Base-by-base conservation (phyloP, 805 yeast species). In the Deakozyma indianensis region DNA sequence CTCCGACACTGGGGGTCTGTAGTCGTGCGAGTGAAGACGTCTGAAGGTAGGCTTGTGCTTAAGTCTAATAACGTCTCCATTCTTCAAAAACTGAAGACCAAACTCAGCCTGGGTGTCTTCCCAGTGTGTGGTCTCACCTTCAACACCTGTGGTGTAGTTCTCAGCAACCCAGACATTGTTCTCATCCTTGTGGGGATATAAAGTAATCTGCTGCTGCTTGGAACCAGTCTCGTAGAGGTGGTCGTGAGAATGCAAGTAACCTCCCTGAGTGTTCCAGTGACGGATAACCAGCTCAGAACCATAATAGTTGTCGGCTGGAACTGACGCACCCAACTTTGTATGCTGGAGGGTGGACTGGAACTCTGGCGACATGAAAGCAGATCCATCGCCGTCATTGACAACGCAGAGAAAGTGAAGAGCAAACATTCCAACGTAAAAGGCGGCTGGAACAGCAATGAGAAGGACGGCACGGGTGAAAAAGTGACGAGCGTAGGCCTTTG, bases 1-100 rank as follows among this genome's bases (percentile, higher is more conserved):
- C 57, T 85, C 95, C 7, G 90, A 75, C 23, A 87, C 75, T 7
- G 95, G 96, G 2, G 97, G 96, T 49, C 88, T 76, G 43, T 73
- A 66, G 49, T 83, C 83, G 51, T 71, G 77, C 21, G 86, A 82
- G 51, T 78, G 78, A 44, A 92, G 63, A 41, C 83, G 75, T 50
- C 77, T 76, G 15, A 79, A 74, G 0, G 96, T 82, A 1, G 54
- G 49, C 47, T 70, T 69, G 60, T 92, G 97, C 65, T 74, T 76
- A n/a, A 92, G 59, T 48, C 81, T 70, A 20, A 90, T 64, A 14
- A 67, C 58, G 47, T 72, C 77, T 18, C 80, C 80, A 51, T 77
- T 74, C 45, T 69, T 60, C 35, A 81, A 65, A 48, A 62, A 65
- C 16, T 74, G 59, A 15, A 72, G 70, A 1, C 68, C 74, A 4